phyloP scores from a whole-genome alignment of 495 filamentous ascomycete genomes.

The Neurospora tetrasperma region DNA sequence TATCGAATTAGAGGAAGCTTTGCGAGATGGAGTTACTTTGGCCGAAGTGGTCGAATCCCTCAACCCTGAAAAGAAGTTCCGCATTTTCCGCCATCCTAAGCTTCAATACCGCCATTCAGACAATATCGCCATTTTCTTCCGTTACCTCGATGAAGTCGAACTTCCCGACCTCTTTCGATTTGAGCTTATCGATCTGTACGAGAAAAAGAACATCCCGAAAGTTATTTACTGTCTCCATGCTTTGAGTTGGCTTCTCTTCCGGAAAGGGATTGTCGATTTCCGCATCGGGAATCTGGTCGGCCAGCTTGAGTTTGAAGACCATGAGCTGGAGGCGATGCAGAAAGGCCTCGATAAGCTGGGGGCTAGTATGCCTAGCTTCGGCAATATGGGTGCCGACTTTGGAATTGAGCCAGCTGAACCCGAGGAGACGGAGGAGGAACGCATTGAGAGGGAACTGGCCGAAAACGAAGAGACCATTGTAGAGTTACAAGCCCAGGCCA shows the following conservation, averaged over 20 bases:
- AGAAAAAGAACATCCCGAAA: slow-evolving; percentile 99
- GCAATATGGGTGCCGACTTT: slow-evolving; percentile 92
- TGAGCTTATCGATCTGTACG: slow-evolving; percentile 95
- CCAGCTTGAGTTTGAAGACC: slow-evolving; percentile 93
- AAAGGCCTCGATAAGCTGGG: slow-evolving; percentile 93
- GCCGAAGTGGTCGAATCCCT: slow-evolving; percentile 94
- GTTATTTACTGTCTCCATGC: slow-evolving; percentile 99
- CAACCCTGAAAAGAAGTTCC: slow-evolving; percentile 58
- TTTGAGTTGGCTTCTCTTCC: slow-evolving; percentile 86
- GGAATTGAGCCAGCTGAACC: slow-evolving; percentile 64
- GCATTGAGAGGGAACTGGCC: slow-evolving; percentile 71
- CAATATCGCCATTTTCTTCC: slow-evolving; percentile 91
- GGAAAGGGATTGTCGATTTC: slow-evolving; percentile 89
- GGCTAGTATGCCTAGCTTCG: slow-evolving; percentile 93
- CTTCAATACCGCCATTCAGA: slow-evolving; percentile 95
- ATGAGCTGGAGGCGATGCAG: slow-evolving; percentile 92
- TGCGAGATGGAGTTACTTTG: slow-evolving; percentile 88
- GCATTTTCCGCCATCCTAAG: slow-evolving; percentile 74
- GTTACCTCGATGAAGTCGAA: slow-evolving; percentile 85
- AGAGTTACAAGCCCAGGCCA: slow-evolving; percentile 81
- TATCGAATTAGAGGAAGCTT: slow-evolving; percentile 87
- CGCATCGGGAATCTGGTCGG: slow-evolving; percentile 97
- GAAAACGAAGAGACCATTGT: slow-evolving; percentile 60
- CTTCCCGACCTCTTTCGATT: slow-evolving; percentile 97
- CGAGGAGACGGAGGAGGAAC: slow-evolving; percentile 78